Conservation (phyloP, 2,329 filamentous ascomycete species). For the Tolypocladium inflatum region DNA sequence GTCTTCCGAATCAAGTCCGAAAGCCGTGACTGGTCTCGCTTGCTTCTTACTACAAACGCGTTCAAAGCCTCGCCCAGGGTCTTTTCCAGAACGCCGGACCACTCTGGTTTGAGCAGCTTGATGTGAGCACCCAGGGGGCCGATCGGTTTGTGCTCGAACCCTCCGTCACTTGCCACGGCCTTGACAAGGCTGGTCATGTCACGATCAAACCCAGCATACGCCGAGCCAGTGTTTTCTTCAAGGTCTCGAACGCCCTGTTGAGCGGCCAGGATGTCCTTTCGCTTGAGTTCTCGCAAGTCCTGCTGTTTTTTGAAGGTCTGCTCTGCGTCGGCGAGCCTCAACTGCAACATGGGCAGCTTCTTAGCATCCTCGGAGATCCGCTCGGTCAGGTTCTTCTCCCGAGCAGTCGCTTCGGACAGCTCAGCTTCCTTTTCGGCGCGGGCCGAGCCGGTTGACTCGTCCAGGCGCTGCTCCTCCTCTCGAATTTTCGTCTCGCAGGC, state of each 20-base stretch:
- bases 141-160: constrained; percentile 64
- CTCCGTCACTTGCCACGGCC: constrained; percentile 58
- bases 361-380: constrained; percentile 17
- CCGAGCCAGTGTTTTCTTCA: constrained; percentile 42
- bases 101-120: constrained; percentile 66
- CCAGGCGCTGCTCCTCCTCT: constrained; percentile 52
- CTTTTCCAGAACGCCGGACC: constrained; percentile 75
- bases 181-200: constrained; percentile 55
- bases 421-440: constrained; percentile 55
- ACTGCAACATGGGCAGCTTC: constrained; percentile 23
- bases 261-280: constrained; percentile 42
- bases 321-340: constrained; percentile 20
- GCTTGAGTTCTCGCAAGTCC: constrained; percentile 32
- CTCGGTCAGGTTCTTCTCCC: constrained; percentile 15
- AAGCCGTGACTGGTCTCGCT: constrained; percentile 64
- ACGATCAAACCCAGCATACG: constrained; percentile 53
- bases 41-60: constrained; percentile 73
- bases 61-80: constrained; percentile 61
- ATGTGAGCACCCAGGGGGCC: constrained; percentile 78
- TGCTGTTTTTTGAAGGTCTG: constrained; percentile 18
- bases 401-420: constrained; percentile 18
- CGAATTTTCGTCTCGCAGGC: constrained; percentile 37
- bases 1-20: constrained; percentile 52
- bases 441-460: constrained; percentile 59
- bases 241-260: constrained; percentile 41